Evolutionary conservation across 2,329 filamentous ascomycete genomes (phyloP).

Genomic region (Pseudopyricularia cyperi): DNA sequence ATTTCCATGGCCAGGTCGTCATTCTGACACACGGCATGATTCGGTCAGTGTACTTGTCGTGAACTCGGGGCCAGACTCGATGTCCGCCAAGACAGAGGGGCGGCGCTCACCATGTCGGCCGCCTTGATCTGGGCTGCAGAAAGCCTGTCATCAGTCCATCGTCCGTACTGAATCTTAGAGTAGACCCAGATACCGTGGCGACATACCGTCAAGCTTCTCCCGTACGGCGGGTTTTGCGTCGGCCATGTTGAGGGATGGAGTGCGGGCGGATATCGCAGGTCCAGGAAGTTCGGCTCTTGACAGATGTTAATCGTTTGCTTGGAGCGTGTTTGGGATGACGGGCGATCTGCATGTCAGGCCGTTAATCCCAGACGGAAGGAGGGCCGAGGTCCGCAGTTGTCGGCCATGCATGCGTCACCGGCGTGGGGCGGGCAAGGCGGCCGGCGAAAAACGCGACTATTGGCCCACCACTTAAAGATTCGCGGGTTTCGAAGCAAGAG

Average conservation of each 20-base stretch:
- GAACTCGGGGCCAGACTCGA: background rate
- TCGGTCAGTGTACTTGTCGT: background rate
- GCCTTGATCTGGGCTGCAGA: constrained; percentile 84
- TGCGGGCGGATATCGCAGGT: background rate
- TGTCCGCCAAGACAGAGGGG: background rate
- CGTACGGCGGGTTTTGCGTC: constrained; percentile 21
- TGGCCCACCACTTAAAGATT: background rate
- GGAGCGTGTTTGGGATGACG: background rate
- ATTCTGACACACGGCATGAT: constrained; percentile 44
- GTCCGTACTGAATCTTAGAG: no score
- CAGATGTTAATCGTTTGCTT: background rate
- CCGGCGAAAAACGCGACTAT: background rate
- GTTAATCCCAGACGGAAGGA: no score
- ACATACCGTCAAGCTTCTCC: constrained; percentile 65
- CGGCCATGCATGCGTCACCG: background rate
- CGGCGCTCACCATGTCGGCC: constrained; percentile 76
- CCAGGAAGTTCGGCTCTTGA: no score
- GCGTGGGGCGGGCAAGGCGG: background rate
- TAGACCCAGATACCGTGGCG: no score
- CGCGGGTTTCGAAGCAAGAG: background rate
- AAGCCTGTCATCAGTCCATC: constrained; percentile 7
- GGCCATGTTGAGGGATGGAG: constrained; percentile 1
- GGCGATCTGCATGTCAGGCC: background rate
- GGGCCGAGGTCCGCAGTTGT: background rate
- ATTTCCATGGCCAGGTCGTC: constrained; percentile 96